phyloP scores from a whole-genome alignment of 2,329 filamentous ascomycete genomes.

The Chaetomium globosum region DNA sequence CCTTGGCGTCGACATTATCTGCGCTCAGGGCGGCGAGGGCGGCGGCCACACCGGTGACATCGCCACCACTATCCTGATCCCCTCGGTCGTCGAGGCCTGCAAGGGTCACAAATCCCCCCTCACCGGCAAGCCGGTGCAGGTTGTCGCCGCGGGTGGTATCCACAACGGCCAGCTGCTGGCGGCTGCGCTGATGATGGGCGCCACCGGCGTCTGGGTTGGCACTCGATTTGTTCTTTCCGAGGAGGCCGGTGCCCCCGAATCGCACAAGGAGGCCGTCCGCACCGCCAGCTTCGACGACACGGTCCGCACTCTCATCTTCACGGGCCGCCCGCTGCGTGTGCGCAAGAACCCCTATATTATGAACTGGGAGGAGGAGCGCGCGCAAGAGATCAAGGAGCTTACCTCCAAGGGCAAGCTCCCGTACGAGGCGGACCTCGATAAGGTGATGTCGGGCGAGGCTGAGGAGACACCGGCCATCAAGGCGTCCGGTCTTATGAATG shows the following conservation, averaged over 20 bases:
- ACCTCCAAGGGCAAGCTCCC: conserved; percentile 87
- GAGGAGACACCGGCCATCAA: conserved; percentile 61
- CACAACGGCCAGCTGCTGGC: conserved; percentile 91
- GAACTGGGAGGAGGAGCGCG: conserved; percentile 94
- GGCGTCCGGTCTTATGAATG: conserved; percentile 47
- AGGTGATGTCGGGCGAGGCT: conserved; percentile 66
- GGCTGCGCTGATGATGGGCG: conserved; percentile 88
- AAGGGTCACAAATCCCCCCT: conserved; percentile 81
- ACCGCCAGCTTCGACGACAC: conserved; percentile 95
- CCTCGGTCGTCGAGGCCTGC: conserved; percentile 81
- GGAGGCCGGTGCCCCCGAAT: conserved; percentile 89
- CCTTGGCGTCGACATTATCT: conserved; percentile 92
- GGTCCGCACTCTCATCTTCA: conserved; percentile 97
- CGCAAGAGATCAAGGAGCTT: conserved; percentile 87
- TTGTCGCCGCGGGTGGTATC: conserved; percentile 91
- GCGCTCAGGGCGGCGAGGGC: conserved; percentile 96
- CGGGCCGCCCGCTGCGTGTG: conserved; percentile 89
- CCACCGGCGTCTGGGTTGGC: conserved; percentile 91
- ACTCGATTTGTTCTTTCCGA: conserved; percentile 93
- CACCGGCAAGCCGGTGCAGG: conserved; percentile 84
- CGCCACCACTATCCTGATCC: conserved; percentile 88
- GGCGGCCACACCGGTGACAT: conserved; percentile 96
- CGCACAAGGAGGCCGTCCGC: conserved; percentile 92
- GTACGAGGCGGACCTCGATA: conserved; percentile 92
- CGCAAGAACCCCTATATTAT: conserved; percentile 90